These are phyloP conservation scores for Penicillium angulare DNA, from an alignment of 495 filamentous ascomycete species.

Conservation along the genomic window DNA sequence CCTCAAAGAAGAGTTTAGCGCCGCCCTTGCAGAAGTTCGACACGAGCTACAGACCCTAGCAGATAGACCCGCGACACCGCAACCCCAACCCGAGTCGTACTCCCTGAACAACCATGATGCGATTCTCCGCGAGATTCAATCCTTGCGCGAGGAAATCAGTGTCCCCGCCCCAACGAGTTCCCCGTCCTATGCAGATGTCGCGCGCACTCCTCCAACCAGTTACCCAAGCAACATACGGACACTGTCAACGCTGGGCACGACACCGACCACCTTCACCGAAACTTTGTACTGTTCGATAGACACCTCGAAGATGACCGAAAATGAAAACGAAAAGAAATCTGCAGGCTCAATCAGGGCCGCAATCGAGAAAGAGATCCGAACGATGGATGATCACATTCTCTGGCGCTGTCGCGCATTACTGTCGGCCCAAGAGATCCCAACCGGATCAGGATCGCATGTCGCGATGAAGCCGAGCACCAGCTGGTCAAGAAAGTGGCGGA, in stretches of 20 bases:
- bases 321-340: constrained; percentile 18
- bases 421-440: constrained; percentile 20
- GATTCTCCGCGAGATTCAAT: constrained; percentile 20
- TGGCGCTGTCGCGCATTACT: constrained; percentile 30
- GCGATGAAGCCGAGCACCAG: constrained; percentile 25
- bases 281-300: constrained; percentile 23
- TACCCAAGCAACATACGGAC: constrained; percentile 21
- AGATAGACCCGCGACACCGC: constrained; percentile 10
- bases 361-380: constrained; percentile 27
- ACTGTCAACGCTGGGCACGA: constrained; percentile 11
- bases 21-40: constrained; percentile 15
- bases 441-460: constrained; percentile 25
- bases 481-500: constrained; percentile 28
- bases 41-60: constrained; percentile 14
- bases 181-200: constrained; percentile 22
- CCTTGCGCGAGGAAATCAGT: constrained; percentile 17
- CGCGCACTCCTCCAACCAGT: constrained; percentile 18
- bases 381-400: constrained; percentile 16
- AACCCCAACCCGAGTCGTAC: constrained; percentile 8
- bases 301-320: constrained; percentile 23
- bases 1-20: constrained; percentile 17
- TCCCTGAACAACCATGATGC: constrained; percentile 12
- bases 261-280: constrained; percentile 22
- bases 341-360: constrained; percentile 22
- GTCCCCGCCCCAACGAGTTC: neutral